Evolutionary conservation across 2,329 filamentous ascomycete genomes (phyloP), one percentile per base, ranked within the genome.

Genomic region (Colletotrichum coccodes): DNA sequence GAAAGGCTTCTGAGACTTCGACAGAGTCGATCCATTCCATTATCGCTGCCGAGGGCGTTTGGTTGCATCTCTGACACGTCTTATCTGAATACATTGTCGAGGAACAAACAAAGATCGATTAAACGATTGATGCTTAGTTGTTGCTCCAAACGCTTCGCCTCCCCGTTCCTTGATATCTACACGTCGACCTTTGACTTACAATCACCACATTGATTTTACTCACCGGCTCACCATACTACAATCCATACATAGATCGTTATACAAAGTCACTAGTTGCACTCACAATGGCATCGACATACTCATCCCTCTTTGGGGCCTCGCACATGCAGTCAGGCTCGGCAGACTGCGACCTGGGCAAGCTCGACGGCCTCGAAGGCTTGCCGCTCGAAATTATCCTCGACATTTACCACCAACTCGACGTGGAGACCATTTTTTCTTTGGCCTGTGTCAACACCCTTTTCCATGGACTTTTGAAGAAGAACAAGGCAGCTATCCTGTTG

Each of bases 341-440:
- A 28, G 18, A 40, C 21, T 28, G 7, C 18, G 46, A 32, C 23
- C 14, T 32, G 4, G 64, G 61, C 44, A 70, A 69, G 49, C 23
- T 58, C 2, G 68, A 70, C 28, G 70, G 64, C 44, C 72, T 82
- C 23, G 70, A 76, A 52, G 72, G 72, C 49, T 68, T 84, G 53
- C 85, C 86, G 0, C 76, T 80, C 3, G 86, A 89, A 72, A 79
- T 86, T 21, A 73, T 86, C 3, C 74, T 87, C 12, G 81, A 85
- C 23, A 82, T 87, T 28, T 85, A 85, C 71, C 80, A 81, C 34
- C 71, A 81, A 21, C 76, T 87, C 58, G 80, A 84, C 62, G 67
- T 86, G 1, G 71, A 76, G 2, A 81, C 81, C 28, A 77, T 84
- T 40, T 80, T 79, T 59, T 77, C 77, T 36, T 76, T 84, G 36